These are phyloP conservation scores for Venturia asperata DNA, from an alignment of 2,329 filamentous ascomycete species.

Conservation along the genomic window DNA sequence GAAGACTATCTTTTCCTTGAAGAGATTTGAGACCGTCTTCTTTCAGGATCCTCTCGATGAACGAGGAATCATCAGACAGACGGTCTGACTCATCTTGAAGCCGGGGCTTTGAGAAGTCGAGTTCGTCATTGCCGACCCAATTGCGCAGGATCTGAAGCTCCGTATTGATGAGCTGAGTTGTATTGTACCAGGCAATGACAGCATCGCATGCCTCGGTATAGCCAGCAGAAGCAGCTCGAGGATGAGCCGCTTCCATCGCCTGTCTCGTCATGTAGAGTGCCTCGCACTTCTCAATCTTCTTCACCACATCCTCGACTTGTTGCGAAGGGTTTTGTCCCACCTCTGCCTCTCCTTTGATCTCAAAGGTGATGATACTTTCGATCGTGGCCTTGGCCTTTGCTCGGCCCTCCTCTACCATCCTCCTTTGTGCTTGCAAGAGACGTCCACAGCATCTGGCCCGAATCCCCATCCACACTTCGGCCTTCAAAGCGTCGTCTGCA, in stretches of 20 bases:
- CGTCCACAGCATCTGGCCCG: slow-evolving; percentile 78
- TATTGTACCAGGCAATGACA: slow-evolving; percentile 94
- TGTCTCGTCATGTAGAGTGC: slow-evolving; percentile 74
- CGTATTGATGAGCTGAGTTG: slow-evolving; percentile 90
- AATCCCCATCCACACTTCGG: slow-evolving; percentile 81
- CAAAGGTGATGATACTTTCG: slow-evolving; percentile 85
- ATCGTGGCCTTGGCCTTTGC: slow-evolving; percentile 64
- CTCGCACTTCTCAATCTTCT: slow-evolving; percentile 85
- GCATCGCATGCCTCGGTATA: slow-evolving; percentile 81
- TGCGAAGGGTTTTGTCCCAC: slow-evolving; percentile 80
- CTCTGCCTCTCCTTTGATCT: slow-evolving; percentile 88
- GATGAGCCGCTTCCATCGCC: slow-evolving; percentile 67
- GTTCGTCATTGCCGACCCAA: slow-evolving; percentile 93
- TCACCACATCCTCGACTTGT: slow-evolving; percentile 83
- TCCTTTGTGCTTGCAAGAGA: slow-evolving; percentile 73
- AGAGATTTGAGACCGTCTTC: slow-evolving; percentile 90
- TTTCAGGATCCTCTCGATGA: slow-evolving; percentile 89
- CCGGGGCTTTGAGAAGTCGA: slow-evolving; percentile 78
- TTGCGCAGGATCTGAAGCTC: slow-evolving; percentile 85
- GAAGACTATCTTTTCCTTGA: slow-evolving; percentile 87
- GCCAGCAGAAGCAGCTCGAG: slow-evolving; percentile 64
- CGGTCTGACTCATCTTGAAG: slow-evolving; percentile 37
- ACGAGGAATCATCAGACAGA: slow-evolving; percentile 74
- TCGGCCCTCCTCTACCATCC: slow-evolving; percentile 81
- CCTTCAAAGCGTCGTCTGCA: slow-evolving; percentile 58